Conservation (phyloP, 2,329 filamentous ascomycete genomes). For the Fusarium sp. region DNA sequence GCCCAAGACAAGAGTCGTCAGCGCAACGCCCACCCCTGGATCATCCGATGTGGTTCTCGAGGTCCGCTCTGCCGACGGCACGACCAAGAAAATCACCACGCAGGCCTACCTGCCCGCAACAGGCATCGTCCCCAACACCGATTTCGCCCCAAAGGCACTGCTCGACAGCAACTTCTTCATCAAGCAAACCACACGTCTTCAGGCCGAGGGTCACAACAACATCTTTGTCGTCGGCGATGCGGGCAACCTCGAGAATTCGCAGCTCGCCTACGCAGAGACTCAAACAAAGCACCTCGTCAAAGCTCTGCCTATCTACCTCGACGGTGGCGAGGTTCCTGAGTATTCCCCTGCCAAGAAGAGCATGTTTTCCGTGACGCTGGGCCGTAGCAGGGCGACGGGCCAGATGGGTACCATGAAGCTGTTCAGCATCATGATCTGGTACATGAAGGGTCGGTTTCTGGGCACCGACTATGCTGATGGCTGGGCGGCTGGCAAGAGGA, state of each 20-base stretch:
- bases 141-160: conserved; percentile 52
- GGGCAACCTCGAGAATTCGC: conserved; percentile 52
- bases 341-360: conserved; percentile 46
- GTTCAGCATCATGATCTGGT: conserved; percentile 52
- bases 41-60: conserved; percentile 47
- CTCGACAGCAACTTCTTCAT: conserved; percentile 49
- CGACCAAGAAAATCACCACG: conserved; percentile 50
- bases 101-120: conserved; percentile 59
- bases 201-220: conserved; percentile 49
- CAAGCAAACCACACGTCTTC: conserved; percentile 51
- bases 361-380: conserved; percentile 52
- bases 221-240: conserved; percentile 58
- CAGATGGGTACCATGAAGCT: conserved; percentile 51
- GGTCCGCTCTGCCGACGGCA: conserved; percentile 48
- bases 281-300: conserved; percentile 51
- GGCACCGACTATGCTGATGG: conserved; percentile 47
- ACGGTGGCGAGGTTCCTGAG: conserved; percentile 42
- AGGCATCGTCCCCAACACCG: conserved; percentile 57
- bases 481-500: conserved; percentile 50
- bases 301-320: conserved; percentile 48
- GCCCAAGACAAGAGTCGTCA: conserved; percentile 51
- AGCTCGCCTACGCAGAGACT: conserved; percentile 45
- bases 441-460: conserved; percentile 51
- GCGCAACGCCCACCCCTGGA: conserved; percentile 34
- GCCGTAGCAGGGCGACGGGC: conserved; percentile 51